A percentile compares a stretch with the other conserved stretches of the same genome.
phyloP scores from a whole-genome alignment of 345 rosid species.

The Melastoma malabathricum region DNA sequence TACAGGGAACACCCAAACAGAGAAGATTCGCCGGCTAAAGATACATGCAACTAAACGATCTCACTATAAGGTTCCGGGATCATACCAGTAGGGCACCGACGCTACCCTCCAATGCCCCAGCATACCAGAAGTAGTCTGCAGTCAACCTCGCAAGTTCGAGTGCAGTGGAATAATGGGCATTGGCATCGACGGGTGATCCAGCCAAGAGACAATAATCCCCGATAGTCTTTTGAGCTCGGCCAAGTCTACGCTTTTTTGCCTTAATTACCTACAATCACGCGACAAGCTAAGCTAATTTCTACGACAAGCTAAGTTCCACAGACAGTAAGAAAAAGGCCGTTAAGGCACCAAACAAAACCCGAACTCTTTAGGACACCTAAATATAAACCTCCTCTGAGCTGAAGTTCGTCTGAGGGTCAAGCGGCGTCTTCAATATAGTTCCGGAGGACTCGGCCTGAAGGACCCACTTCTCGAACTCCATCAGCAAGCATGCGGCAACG shows the following conservation, averaged over 20 bases:
- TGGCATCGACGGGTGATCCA: constrained; percentile 98
- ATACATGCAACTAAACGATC: background rate
- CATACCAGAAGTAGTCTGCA: constrained; percentile 88
- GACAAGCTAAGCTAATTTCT: constrained; percentile 10
- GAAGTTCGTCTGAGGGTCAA: constrained; percentile 98
- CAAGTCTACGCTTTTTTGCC: constrained; percentile 91
- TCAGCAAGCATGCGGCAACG: constrained; percentile 70
- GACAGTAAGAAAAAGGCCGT: background rate
- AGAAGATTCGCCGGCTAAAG: background rate
- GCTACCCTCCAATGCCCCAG: constrained; percentile 96
- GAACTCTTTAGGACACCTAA: constrained; percentile 62
- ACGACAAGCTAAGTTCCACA: too few species aligned
- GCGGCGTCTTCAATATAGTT: constrained; percentile 85
- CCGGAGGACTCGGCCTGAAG: constrained; percentile 85
- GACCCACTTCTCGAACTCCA: constrained; percentile 96
- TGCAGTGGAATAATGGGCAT: constrained; percentile 92
- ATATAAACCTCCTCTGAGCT: constrained; percentile 96
- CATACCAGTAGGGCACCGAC: constrained; percentile 88
- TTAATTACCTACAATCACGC: constrained; percentile 62
- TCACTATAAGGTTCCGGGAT: background rate
- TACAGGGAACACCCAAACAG: background rate
- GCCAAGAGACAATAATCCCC: constrained; percentile 98
- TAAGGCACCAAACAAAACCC: background rate
- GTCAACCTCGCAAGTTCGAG: constrained; percentile 81
- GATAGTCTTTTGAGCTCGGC: constrained; percentile 93